phyloP scores from a whole-genome alignment of 1,284 basidiomycete genomes.

The Taiwanofungus camphoratus region DNA sequence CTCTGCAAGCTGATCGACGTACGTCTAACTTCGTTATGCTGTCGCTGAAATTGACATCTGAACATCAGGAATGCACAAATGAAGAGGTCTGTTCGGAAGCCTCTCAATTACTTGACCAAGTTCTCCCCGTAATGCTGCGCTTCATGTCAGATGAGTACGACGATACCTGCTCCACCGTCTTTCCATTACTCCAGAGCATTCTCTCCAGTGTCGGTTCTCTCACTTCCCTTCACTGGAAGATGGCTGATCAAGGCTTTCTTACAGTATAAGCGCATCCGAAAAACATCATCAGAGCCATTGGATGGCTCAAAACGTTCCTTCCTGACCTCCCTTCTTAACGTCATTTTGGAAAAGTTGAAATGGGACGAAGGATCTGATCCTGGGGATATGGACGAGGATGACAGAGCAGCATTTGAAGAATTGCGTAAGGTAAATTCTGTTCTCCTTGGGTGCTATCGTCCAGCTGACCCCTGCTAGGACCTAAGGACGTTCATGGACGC shows the following conservation, averaged over 20 bases:
- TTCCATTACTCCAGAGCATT: slow-evolving; percentile 73
- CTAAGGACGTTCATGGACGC: slow-evolving; percentile 81
- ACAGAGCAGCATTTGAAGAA: slow-evolving; percentile 77
- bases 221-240: not conserved
- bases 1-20: slow-evolving; percentile 83
- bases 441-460: not conserved
- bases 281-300: slow-evolving; percentile 58
- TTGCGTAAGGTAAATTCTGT: slow-evolving; percentile 67
- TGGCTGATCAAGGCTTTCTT: not conserved
- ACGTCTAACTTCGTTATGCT: slow-evolving; percentile 24
- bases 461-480: slow-evolving; percentile 43
- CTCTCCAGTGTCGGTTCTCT: slow-evolving; percentile 60
- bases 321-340: slow-evolving; percentile 73
- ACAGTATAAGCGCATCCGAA: slow-evolving; percentile 77
- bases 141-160: slow-evolving; percentile 90
- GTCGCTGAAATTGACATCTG: not conserved
- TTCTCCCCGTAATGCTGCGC: slow-evolving; percentile 79
- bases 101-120: slow-evolving; percentile 57
- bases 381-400: slow-evolving; percentile 86
- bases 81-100: slow-evolving; percentile 69
- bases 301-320: slow-evolving; percentile 77
- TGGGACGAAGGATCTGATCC: slow-evolving; percentile 86
- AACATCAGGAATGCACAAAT: slow-evolving; percentile 50
- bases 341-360: slow-evolving; percentile 84
- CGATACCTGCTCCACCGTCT: slow-evolving; percentile 81